Conservation (phyloP, 2,329 filamentous ascomycete genomes). For the Alternaria angustiovoidea region DNA sequence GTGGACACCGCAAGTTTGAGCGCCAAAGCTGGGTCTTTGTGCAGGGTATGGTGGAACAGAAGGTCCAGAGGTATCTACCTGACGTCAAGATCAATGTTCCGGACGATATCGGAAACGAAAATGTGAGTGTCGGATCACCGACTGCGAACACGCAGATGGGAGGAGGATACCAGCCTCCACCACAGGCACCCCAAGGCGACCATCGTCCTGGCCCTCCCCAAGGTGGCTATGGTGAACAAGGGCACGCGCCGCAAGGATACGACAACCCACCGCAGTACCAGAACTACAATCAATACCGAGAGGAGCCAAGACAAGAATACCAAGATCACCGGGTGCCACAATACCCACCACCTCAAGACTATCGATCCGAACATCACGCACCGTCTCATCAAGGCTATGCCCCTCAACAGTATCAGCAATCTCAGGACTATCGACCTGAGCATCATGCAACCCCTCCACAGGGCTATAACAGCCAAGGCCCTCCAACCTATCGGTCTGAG, state of each 20-base stretch:
- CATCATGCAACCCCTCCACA: conserved; percentile 9
- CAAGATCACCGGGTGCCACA: conserved; percentile 13
- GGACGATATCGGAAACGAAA: conserved; percentile 43
- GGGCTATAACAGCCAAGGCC: conserved; percentile 7
- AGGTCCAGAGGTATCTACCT: conserved; percentile 40
- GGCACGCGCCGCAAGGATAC: conserved; percentile 8
- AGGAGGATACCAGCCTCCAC: conserved; percentile 18
- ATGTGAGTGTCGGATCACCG: conserved; percentile 39
- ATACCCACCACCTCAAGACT: conserved; percentile 1
- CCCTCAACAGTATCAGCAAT: conserved; percentile 2
- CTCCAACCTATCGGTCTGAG: conserved; percentile 1
- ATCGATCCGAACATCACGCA: conserved; percentile 10
- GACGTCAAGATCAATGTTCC: conserved; percentile 42
- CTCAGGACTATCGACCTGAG: conserved; percentile 10
- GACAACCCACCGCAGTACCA: conserved; percentile 16
- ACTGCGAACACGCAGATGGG: conserved; percentile 17
- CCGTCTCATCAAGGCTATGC: conserved; percentile 11
- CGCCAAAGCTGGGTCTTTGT: conserved; percentile 43
- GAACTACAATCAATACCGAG: conserved; percentile 15
- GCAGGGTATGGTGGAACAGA: conserved; percentile 41
- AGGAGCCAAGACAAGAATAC: conserved; percentile 3
- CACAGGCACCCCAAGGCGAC: conserved; percentile 17
- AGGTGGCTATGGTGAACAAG: conserved; percentile 12
- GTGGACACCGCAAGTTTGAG: conserved; percentile 42
- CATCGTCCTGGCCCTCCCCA: conserved; percentile 3